Conservation (phyloP, 495 filamentous ascomycete genomes). For the Aspergillus carlsbadensis region DNA sequence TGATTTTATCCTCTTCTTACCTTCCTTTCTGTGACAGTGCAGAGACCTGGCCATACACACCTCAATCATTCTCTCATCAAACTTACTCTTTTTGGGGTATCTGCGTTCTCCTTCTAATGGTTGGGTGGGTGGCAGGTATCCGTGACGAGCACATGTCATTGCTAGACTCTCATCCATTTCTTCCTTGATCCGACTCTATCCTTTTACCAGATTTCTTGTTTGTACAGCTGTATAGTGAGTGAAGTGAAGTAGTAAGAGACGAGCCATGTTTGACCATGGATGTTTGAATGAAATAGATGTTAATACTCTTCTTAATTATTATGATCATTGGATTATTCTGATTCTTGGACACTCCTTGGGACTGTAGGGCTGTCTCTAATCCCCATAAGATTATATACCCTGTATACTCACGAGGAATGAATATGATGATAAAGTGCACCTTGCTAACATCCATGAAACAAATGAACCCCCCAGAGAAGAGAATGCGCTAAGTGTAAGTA, state of each 20-base stretch:
- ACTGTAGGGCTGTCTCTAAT: too few species aligned
- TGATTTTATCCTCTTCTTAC: constrained; percentile 17
- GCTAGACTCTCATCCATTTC: constrained; percentile 17
- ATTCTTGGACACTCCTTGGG: too few species aligned
- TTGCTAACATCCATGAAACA: neutral
- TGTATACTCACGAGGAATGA: too few species aligned
- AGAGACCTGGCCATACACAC: constrained; percentile 15
- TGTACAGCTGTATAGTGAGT: constrained; percentile 42
- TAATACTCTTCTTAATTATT: constrained; percentile 2
- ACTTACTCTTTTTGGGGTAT: constrained; percentile 20
- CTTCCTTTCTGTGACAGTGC: constrained; percentile 28
- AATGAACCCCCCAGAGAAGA: neutral
- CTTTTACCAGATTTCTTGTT: constrained; percentile 20
- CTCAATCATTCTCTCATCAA: constrained; percentile 24
- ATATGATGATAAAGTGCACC: neutral
- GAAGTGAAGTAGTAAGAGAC: constrained; percentile 20
- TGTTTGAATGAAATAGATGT: constrained; percentile 18
- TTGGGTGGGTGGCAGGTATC: constrained; percentile 34
- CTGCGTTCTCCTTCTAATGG: constrained; percentile 26
- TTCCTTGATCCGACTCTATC: constrained; percentile 19
- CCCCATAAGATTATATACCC: too few species aligned
- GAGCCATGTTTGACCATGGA: constrained; percentile 21
- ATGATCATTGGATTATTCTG: too few species aligned
- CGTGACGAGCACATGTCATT: constrained; percentile 29
- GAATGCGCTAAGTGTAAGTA: neutral